These are phyloP conservation scores for Rubia tinctorum DNA, from an alignment of 305 asterid species.

Conservation along the genomic window DNA sequence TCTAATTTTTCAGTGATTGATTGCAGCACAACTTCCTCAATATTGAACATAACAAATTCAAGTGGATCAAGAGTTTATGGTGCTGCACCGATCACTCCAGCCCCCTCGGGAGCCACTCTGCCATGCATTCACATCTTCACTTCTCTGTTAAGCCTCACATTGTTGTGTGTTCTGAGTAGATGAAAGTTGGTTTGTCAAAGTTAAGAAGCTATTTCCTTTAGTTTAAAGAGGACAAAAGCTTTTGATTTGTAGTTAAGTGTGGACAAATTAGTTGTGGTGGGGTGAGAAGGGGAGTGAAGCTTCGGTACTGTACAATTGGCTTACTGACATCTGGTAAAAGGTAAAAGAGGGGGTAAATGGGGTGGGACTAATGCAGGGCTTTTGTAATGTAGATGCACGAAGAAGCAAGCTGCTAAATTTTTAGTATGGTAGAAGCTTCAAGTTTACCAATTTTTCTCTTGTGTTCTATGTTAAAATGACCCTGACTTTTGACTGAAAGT, in stretches of 20 bases:
- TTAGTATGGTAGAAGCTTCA: slow-evolving; percentile 18
- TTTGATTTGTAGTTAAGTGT: background rate
- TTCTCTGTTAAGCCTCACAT: slow-evolving; percentile 16
- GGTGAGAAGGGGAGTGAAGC: background rate
- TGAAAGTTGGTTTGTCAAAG: background rate
- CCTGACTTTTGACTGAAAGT: too few relatives aligned
- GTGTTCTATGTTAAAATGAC: too few relatives aligned
- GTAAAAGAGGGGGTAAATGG: background rate
- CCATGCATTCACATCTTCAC: slow-evolving; percentile 20
- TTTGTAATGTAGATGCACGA: slow-evolving; percentile 14
- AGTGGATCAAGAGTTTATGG: slow-evolving; percentile 72
- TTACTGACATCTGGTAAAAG: slow-evolving; percentile 22
- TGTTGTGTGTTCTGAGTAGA: slow-evolving; percentile 9
- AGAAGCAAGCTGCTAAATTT: slow-evolving; percentile 13
- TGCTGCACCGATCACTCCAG: slow-evolving; percentile 57
- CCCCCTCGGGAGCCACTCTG: slow-evolving; percentile 39
- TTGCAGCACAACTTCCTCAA: slow-evolving; percentile 77
- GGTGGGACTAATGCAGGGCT: background rate
- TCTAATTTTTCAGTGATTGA: slow-evolving; percentile 10
- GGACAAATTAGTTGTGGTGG: background rate
- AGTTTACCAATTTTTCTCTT: background rate
- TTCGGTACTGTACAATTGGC: slow-evolving; percentile 21
- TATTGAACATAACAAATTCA: slow-evolving; percentile 64
- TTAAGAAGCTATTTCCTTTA: background rate
- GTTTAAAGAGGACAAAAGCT: background rate